phyloP scores from a whole-genome alignment of 441 rosid genomes.

The Flueggea neowawraea region DNA sequence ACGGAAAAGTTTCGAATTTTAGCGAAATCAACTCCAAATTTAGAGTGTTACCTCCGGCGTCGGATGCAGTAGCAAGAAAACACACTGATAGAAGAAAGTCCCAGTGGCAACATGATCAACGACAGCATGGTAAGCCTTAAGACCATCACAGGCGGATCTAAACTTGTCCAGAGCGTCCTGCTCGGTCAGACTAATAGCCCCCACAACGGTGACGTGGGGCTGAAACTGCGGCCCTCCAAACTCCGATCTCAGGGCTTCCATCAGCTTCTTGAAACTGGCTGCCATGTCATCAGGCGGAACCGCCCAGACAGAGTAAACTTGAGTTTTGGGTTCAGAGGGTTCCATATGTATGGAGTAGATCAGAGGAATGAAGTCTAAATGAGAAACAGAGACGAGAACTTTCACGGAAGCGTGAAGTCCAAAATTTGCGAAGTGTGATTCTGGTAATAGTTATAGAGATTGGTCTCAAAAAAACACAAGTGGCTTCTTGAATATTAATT shows the following conservation, averaged over 20 bases:
- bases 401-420: too few relatives aligned
- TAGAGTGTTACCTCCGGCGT: conserved; percentile 49
- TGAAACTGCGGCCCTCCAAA: conserved; percentile 73
- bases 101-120: conserved; percentile 54
- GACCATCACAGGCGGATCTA: conserved; percentile 55
- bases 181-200: conserved; percentile 47
- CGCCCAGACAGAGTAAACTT: conserved; percentile 80
- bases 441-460: too few relatives aligned
- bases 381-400: too few relatives aligned
- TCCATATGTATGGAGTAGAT: conserved; percentile 22
- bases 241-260: conserved; percentile 67
- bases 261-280: conserved; percentile 43
- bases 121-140: conserved; percentile 43
- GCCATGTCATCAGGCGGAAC: conserved; percentile 54
- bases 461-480: too few relatives aligned
- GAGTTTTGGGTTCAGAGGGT: conserved; percentile 22
- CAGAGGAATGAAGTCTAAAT: background rate
- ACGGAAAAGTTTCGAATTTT: too few relatives aligned
- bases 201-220: conserved; percentile 87
- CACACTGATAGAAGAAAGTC: conserved; percentile 32
- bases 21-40: too few relatives aligned
- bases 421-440: too few relatives aligned
- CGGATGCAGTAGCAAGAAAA: conserved; percentile 59
- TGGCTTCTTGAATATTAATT: too few relatives aligned
- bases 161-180: conserved; percentile 62